Conservation (phyloP, 345 rosid species). For the Euphorbia peplus region DNA sequence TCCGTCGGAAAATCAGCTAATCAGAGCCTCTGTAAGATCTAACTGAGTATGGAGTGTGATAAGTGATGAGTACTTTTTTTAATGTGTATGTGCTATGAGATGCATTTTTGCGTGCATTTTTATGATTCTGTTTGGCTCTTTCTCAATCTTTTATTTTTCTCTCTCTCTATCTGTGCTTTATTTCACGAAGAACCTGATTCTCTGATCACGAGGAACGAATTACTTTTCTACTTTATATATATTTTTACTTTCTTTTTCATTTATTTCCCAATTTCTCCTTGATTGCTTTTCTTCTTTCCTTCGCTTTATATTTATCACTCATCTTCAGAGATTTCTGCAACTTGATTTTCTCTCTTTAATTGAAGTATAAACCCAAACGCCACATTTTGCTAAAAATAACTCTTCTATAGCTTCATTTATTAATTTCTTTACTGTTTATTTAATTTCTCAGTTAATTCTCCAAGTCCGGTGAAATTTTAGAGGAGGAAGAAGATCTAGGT, state of each 20-base stretch:
- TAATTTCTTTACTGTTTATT: neutral
- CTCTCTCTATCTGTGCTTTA: constrained; percentile 30
- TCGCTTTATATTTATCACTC: neutral
- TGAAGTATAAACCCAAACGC: constrained; percentile 21
- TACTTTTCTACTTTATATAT: constrained; percentile 34
- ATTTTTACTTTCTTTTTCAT: constrained; percentile 9
- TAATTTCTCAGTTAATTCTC: constrained; percentile 1
- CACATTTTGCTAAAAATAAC: constrained; percentile 16
- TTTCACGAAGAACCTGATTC: constrained; percentile 84
- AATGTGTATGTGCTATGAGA: constrained; percentile 1
- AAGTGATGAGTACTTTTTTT: constrained; percentile 13
- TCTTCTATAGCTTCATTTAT: neutral
- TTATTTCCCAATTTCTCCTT: neutral
- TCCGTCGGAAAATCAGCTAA: neutral
- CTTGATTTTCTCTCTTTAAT: constrained; percentile 21
- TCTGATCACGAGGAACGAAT: constrained; percentile 63
- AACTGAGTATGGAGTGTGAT: neutral
- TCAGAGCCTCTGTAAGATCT: neutral
- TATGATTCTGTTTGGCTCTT: neutral
- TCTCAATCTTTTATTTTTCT: neutral
- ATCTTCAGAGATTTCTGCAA: constrained; percentile 19
- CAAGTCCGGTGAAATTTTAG: neutral
- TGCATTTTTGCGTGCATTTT: constrained; percentile 13
- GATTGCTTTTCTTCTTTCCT: neutral
- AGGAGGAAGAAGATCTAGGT: constrained; percentile 13